phyloP scores from a whole-genome alignment of 495 filamentous ascomycete species.

The Lophium mytilinum region DNA sequence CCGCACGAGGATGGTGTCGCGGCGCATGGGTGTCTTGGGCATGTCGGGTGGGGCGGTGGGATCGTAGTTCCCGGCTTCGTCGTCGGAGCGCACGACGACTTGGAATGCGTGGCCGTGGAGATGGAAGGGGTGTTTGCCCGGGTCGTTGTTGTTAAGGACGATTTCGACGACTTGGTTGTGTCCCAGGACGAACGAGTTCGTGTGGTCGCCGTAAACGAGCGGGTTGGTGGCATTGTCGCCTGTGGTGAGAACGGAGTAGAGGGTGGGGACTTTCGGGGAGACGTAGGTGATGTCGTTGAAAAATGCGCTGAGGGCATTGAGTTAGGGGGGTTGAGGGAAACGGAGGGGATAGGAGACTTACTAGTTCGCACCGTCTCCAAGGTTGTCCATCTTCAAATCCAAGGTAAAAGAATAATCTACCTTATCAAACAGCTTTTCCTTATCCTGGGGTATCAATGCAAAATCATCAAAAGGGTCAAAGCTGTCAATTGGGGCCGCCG shows the following conservation, averaged over 20 bases:
- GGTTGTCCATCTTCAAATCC: constrained; percentile 61
- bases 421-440: constrained; percentile 44
- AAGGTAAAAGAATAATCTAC: constrained; percentile 55
- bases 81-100: constrained; percentile 48
- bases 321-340: neutral
- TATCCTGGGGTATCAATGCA: constrained; percentile 57
- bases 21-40: constrained; percentile 45
- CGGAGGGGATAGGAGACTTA: constrained; percentile 35
- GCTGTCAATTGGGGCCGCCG: constrained; percentile 39
- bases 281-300: constrained; percentile 76
- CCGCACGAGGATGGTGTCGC: constrained; percentile 50
- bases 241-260: constrained; percentile 65
- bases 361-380: constrained; percentile 70
- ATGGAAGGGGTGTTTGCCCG: constrained; percentile 76
- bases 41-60: constrained; percentile 35
- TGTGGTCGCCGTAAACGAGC: constrained; percentile 63
- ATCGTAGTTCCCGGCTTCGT: constrained; percentile 42
- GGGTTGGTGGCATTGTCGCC: constrained; percentile 55
- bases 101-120: constrained; percentile 84
- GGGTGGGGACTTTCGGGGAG: constrained; percentile 64
- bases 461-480: constrained; percentile 69
- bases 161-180: constrained; percentile 67
- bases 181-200: constrained; percentile 59
- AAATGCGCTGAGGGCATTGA: constrained; percentile 48
- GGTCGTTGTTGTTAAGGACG: constrained; percentile 69